Conservation (phyloP, 2,329 filamentous ascomycete species). For the Cadophora sp. region DNA sequence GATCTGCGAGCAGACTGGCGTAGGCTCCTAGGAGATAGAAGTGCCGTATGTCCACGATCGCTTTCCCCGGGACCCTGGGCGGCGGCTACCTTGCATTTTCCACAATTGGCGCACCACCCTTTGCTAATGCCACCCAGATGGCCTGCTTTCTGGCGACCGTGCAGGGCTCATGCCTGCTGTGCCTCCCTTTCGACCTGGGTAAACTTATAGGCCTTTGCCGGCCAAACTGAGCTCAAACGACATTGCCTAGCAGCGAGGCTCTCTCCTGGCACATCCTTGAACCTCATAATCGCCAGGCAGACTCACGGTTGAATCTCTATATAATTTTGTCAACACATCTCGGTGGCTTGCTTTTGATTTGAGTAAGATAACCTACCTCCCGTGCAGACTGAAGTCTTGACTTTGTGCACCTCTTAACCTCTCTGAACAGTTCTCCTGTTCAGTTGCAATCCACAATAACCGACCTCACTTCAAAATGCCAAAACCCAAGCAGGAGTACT, state of each 20-base stretch:
- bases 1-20: background rate
- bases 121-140: constrained; percentile 33
- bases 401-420: constrained; percentile 6
- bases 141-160: constrained; percentile 25
- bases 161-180: constrained; percentile 34
- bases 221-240: constrained; percentile 24
- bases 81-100: constrained; percentile 24
- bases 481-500: constrained; percentile 2
- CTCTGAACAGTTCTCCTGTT: background rate
- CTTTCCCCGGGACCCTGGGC: constrained; percentile 14
- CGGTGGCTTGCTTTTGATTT: constrained; percentile 16
- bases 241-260: constrained; percentile 30
- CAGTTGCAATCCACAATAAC: background rate
- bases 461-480: background rate
- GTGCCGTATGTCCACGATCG: constrained; percentile 17
- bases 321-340: constrained; percentile 27
- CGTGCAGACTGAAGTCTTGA: background rate
- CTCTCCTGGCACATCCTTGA: constrained; percentile 28
- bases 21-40: constrained; percentile 17
- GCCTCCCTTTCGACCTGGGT: constrained; percentile 29
- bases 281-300: constrained; percentile 29
- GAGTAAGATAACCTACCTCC: constrained; percentile 15
- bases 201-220: constrained; percentile 34
- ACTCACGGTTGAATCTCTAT: constrained; percentile 25
- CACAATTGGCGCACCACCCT: constrained; percentile 21